Evolutionary conservation across 352 stramenopile genomes (phyloP).

Genomic region (Blastocystis sp.): DNA sequence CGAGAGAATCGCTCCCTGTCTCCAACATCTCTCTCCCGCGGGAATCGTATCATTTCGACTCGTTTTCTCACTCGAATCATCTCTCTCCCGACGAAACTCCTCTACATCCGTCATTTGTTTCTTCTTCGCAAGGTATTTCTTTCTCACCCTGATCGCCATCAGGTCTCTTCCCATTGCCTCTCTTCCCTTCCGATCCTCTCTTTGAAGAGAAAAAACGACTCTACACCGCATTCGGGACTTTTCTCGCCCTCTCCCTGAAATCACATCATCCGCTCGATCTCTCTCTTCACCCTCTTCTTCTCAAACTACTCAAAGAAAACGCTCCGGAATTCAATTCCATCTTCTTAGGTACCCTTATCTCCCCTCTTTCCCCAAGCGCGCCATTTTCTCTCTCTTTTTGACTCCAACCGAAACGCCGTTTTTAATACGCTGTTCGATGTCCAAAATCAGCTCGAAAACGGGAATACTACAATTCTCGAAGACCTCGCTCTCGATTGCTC

Average conservation of each 20-base stretch:
- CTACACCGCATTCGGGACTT: neutral
- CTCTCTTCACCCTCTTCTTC: neutral
- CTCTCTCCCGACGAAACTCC: no score
- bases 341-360: neutral
- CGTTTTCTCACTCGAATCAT: no score
- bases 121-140: no score
- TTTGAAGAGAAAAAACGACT: neutral
- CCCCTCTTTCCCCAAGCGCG: no score
- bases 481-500: neutral
- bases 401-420: no score
- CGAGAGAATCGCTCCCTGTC: neutral
- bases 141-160: no score
- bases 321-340: neutral
- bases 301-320: neutral
- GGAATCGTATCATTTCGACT: neutral
- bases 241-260: slow-evolving; percentile 1
- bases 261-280: neutral
- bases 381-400: no score
- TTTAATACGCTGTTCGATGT: neutral
- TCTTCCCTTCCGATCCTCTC: neutral
- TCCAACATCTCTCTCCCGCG: neutral
- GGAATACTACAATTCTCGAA: no score
- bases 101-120: no score
- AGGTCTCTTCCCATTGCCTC: neutral
- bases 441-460: neutral